Conservation (phyloP, 805 yeast genomes). For the Candida berthetii region DNA sequence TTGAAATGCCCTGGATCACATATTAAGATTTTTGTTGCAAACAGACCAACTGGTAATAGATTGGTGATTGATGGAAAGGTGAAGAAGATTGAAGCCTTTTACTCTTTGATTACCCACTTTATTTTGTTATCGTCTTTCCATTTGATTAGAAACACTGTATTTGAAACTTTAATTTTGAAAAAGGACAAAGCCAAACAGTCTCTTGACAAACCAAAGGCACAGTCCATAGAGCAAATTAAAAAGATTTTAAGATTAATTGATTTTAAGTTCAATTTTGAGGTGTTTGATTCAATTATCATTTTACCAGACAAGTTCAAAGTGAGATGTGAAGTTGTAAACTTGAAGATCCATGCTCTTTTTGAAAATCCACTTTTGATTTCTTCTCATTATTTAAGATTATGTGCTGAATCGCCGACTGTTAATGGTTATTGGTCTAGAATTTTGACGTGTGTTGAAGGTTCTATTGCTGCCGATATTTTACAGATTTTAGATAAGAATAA, state of each 20-base stretch:
- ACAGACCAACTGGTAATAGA: conserved; percentile 15
- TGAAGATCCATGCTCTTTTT: conserved; percentile 15
- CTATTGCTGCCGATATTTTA: conserved; percentile 21
- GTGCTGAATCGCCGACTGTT: conserved; percentile 47
- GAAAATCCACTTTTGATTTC: conserved; percentile 15
- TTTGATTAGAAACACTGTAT: conserved; percentile 35
- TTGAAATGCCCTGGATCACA: conserved; percentile 22
- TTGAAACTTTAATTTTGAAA: conserved; percentile 14
- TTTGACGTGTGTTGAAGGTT: conserved; percentile 30
- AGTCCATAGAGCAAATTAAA: conserved; percentile 10
- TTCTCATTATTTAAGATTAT: conserved; percentile 32
- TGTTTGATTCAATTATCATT: conserved; percentile 21
- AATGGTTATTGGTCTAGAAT: conserved; percentile 45
- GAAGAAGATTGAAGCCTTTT: conserved; percentile 23
- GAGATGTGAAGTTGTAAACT: conserved; percentile 35
- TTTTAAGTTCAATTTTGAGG: conserved; percentile 15
- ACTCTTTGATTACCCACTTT: conserved; percentile 38
- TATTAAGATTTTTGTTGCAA: conserved; percentile 14
- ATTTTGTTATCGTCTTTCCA: conserved; percentile 37
- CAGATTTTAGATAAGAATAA: conserved; percentile 20
- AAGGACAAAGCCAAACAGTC: conserved; percentile 17
- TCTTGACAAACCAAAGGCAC: conserved; percentile 11
- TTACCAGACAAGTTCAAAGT: conserved; percentile 44
- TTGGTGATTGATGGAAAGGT: conserved; percentile 19
- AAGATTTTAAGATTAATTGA: conserved; percentile 17